Evolutionary conservation across 345 rosid genomes (phyloP).

Genomic region (Dovyalis caffra): DNA sequence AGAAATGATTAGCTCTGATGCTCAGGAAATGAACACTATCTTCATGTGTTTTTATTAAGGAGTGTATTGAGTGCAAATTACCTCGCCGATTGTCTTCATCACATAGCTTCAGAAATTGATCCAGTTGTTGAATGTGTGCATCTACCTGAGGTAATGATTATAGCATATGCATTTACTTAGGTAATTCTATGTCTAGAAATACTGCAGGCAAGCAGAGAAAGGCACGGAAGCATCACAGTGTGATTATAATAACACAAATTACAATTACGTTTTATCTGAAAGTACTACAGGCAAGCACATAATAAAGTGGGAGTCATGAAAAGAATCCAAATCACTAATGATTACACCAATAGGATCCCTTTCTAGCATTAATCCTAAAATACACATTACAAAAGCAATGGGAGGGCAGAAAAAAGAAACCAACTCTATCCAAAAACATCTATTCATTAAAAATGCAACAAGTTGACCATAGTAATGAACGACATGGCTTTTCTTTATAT

Average conservation of each 20-base stretch:
- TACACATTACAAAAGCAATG: not conserved
- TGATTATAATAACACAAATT: too few relatives aligned
- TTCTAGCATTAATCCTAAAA: too few relatives aligned
- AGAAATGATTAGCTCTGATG: too few relatives aligned
- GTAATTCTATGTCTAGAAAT: not conserved
- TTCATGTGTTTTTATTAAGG: not conserved
- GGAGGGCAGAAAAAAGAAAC: not conserved
- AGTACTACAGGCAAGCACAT: too few relatives aligned
- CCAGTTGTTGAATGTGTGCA: conserved; percentile 88
- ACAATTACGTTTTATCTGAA: too few relatives aligned
- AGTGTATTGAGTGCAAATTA: conserved; percentile 19
- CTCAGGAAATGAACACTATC: too few relatives aligned
- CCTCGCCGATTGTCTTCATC: conserved; percentile 83
- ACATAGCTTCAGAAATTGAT: conserved; percentile 76
- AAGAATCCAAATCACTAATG: too few relatives aligned
- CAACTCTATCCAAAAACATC: not conserved
- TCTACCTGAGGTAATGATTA: conserved; percentile 64
- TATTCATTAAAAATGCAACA: not conserved
- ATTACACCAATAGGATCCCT: too few relatives aligned
- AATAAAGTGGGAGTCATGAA: not conserved
- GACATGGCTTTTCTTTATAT: not conserved
- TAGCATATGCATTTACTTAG: not conserved
- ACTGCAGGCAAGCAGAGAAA: not conserved
- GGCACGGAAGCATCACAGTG: too few relatives aligned
- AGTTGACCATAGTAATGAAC: not conserved